Evolutionary conservation across 306 rosid species (phyloP).

Genomic region (Boehmeria nivea): DNA sequence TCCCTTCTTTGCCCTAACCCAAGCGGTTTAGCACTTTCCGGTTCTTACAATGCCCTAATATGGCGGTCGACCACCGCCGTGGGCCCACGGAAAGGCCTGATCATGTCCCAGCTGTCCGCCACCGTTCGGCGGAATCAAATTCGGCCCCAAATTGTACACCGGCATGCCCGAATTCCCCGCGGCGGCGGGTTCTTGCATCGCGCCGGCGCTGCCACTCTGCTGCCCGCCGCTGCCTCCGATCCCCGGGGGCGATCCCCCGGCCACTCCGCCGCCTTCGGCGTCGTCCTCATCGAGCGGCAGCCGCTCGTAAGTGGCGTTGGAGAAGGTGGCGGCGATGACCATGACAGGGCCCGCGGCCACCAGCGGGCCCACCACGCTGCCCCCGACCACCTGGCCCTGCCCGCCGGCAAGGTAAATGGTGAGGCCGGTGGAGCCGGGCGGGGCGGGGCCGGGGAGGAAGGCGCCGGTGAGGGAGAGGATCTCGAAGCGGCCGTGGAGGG

Average conservation of each 20-base stretch:
- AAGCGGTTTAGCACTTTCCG: not conserved
- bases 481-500: slow-evolving; percentile 71
- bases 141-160: slow-evolving; percentile 39
- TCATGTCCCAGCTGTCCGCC: slow-evolving; percentile 67
- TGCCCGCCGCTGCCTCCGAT: slow-evolving; percentile 31
- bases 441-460: slow-evolving; percentile 61
- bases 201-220: slow-evolving; percentile 22
- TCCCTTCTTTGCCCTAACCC: not conserved
- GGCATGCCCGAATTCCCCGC: slow-evolving; percentile 31
- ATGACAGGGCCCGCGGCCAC: slow-evolving; percentile 71
- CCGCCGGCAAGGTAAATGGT: slow-evolving; percentile 74
- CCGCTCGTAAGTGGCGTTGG: slow-evolving; percentile 74
- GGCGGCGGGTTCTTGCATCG: slow-evolving; percentile 32
- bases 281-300: slow-evolving; percentile 65
- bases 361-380: slow-evolving; percentile 68
- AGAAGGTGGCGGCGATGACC: slow-evolving; percentile 73
- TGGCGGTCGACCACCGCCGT: slow-evolving; percentile 52
- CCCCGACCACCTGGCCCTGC: slow-evolving; percentile 77
- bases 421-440: slow-evolving; percentile 55
- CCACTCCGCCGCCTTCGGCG: slow-evolving; percentile 27
- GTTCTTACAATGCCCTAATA: slow-evolving; percentile 17
- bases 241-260: slow-evolving; percentile 35
- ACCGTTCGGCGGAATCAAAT: slow-evolving; percentile 39
- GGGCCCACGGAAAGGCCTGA: slow-evolving; percentile 57
- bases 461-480: slow-evolving; percentile 66